A percentile compares a stretch with the other conserved stretches of the same genome.
Evolutionary conservation across 169 alveolate species (phyloP).

Genomic region (Plasmodium vinckei): DNA sequence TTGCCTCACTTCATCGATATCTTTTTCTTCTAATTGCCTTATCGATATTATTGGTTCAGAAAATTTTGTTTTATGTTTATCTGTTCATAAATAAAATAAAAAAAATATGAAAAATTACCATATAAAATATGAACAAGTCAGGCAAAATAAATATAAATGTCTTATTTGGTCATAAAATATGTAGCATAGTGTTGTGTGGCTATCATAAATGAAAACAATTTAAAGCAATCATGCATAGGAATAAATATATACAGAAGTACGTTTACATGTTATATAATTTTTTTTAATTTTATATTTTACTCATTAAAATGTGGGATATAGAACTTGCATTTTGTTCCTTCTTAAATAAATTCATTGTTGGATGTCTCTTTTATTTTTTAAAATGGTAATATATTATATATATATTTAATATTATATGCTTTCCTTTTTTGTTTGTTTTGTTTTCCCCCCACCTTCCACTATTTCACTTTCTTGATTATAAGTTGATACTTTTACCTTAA

Average conservation of each 20-base stretch:
- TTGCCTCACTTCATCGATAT: constrained; percentile 78
- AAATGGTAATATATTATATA: not conserved
- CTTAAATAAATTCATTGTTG: constrained; percentile 69
- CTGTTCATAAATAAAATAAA: constrained; percentile 15
- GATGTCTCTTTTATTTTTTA: constrained; percentile 10
- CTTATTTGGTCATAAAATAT: no score
- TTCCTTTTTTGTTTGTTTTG: not conserved
- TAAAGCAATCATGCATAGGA: not conserved
- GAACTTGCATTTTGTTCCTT: constrained; percentile 33
- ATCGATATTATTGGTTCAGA: constrained; percentile 54
- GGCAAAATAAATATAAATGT: not conserved
- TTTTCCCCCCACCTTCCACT: not conserved
- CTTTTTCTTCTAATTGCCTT: constrained; percentile 76
- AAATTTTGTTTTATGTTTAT: constrained; percentile 50
- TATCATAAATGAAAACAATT: no score
- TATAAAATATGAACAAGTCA: not conserved
- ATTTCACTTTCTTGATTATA: not conserved
- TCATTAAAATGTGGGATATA: constrained; percentile 66
- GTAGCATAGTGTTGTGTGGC: no score
- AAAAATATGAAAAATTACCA: not conserved
- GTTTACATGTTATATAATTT: no score
- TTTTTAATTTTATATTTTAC: constrained; percentile 21
- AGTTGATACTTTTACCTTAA: not conserved
- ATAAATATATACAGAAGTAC: not conserved
- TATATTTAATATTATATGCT: not conserved